These are phyloP conservation scores for Chrysophaeum taylorii DNA, from an alignment of 352 stramenopile genomes.

Conservation along the genomic window DNA sequence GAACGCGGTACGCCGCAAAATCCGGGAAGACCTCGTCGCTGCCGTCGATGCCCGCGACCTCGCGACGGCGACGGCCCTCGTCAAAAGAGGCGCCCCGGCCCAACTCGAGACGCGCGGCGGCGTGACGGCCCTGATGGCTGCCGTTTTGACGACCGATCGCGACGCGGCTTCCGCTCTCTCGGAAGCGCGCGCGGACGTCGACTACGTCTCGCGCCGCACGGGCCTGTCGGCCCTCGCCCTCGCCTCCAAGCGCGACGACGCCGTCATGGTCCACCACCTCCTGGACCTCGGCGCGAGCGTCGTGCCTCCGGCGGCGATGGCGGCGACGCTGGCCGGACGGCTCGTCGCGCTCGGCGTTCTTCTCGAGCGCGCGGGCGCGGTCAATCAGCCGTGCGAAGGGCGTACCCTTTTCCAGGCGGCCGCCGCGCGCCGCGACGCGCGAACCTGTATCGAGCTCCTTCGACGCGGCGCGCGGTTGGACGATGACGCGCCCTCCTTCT, in stretches of 20 bases:
- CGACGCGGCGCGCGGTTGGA: neutral
- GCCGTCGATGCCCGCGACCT: neutral
- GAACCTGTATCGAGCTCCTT: neutral
- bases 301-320: neutral
- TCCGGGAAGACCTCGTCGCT: neutral
- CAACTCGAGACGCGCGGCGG: neutral
- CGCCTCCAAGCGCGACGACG: neutral
- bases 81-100: neutral
- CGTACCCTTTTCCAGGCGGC: neutral
- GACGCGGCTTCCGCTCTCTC: neutral
- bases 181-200: neutral
- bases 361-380: neutral
- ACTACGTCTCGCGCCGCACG: neutral
- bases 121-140: neutral
- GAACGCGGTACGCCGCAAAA: neutral
- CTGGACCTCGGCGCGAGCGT: neutral
- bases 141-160: neutral
- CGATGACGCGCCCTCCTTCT: too few species aligned
- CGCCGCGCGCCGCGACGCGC: neutral
- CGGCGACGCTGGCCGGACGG: neutral
- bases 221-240: neutral
- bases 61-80: neutral
- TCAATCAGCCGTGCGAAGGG: too few species aligned
- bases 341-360: neutral
- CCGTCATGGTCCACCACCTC: constrained; percentile 6